Percentiles rank a stretch among this genome's conserved stretches.
These are phyloP conservation scores for Lippia alba DNA, from an alignment of 305 asterid genomes.

Conservation along the genomic window DNA sequence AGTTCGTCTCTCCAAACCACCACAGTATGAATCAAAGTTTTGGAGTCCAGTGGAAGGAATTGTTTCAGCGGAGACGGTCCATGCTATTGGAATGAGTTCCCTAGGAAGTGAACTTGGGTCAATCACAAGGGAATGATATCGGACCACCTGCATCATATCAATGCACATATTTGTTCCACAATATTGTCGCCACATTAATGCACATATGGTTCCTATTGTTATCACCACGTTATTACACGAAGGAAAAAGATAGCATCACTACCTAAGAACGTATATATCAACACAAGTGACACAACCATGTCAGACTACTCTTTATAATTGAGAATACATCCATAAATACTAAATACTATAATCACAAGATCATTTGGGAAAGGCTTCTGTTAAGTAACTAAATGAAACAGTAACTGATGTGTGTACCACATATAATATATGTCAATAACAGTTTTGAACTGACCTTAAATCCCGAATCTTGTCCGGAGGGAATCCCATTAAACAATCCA, in stretches of 20 bases:
- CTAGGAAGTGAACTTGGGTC: conserved; percentile 83
- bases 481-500: conserved; percentile 76
- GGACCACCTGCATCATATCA: conserved; percentile 71
- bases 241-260: no score
- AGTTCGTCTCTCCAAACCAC: conserved; percentile 49
- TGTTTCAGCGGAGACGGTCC: conserved; percentile 76
- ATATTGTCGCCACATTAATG: background rate
- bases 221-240: no score
- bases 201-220: no score
- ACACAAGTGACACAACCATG: no score
- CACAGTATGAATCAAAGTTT: conserved; percentile 40
- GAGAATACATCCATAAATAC: no score
- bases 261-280: no score
- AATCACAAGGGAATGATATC: conserved; percentile 93
- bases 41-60: conserved; percentile 59
- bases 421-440: conserved; percentile 1
- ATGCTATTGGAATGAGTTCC: conserved; percentile 92
- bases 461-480: conserved; percentile 82
- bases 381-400: no score
- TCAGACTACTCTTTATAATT: no score
- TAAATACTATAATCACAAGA: no score
- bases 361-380: no score
- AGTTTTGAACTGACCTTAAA: conserved; percentile 70
- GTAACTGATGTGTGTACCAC: background rate
- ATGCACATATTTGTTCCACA: conserved; percentile 13